Percentiles rank a stretch among this genome's conserved stretches.
phyloP scores from a whole-genome alignment of 345 rosid species.

The Cardamine chenopodiifolia region DNA sequence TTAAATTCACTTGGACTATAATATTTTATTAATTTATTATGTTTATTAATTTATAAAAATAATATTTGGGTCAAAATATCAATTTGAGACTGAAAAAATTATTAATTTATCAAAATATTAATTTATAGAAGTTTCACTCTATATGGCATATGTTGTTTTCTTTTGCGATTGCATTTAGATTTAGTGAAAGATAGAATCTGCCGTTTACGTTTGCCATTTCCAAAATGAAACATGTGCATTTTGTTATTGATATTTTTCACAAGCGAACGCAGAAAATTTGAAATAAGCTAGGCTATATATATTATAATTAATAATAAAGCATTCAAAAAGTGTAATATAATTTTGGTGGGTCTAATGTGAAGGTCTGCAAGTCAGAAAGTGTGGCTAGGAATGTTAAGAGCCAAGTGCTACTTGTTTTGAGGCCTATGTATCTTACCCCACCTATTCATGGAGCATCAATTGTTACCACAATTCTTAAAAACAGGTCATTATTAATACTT shows the following conservation, averaged over 20 bases:
- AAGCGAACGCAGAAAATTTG: too few species aligned
- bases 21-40: too few species aligned
- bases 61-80: too few species aligned
- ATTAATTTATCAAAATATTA: too few species aligned
- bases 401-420: constrained; percentile 69
- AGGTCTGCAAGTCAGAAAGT: constrained; percentile 69
- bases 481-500: constrained; percentile 41
- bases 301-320: too few species aligned
- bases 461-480: constrained; percentile 61
- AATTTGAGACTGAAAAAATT: too few species aligned
- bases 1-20: too few species aligned
- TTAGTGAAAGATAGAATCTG: too few species aligned
- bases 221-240: background rate
- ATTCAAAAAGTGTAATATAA: background rate
- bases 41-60: too few species aligned
- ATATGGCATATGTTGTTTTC: background rate
- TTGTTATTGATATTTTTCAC: too few species aligned
- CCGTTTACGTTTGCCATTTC: background rate
- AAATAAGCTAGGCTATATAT: too few species aligned
- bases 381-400: constrained; percentile 67
- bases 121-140: too few species aligned
- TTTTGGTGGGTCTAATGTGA: constrained; percentile 24
- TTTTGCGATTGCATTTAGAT: background rate
- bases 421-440: constrained; percentile 72
- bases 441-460: constrained; percentile 77